Conservation (phyloP, 208 protist species). For the Trypanosoma boissoni region DNA sequence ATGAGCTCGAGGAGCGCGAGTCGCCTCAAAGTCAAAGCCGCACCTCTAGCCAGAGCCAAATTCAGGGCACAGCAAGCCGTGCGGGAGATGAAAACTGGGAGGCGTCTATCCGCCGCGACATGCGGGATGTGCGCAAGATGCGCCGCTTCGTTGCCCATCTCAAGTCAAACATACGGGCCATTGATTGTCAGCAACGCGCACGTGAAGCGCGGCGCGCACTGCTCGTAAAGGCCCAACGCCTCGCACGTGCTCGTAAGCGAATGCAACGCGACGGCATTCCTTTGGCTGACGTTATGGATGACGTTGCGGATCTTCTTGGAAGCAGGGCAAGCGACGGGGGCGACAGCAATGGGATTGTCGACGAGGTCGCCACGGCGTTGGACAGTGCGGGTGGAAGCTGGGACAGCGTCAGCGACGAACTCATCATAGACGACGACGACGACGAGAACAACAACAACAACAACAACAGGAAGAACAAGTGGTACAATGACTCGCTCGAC, state of each 20-base stretch:
- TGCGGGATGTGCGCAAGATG: slow-evolving; percentile 53
- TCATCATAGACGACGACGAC: neutral
- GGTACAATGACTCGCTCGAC: neutral
- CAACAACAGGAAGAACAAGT: neutral
- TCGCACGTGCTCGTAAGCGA: slow-evolving; percentile 34
- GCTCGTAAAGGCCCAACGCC: slow-evolving; percentile 47
- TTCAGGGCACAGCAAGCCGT: neutral
- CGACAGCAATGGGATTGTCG: neutral
- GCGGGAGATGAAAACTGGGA: slow-evolving; percentile 8
- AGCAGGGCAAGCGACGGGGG: neutral
- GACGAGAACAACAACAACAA: neutral
- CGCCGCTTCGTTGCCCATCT: slow-evolving; percentile 56
- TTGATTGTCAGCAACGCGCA: slow-evolving; percentile 53
- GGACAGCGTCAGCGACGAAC: neutral
- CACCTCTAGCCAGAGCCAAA: neutral
- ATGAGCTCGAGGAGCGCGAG: no score
- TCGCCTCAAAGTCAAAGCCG: neutral
- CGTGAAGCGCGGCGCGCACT: slow-evolving; percentile 28
- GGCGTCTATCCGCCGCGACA: slow-evolving; percentile 27
- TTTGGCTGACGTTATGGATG: slow-evolving; percentile 44
- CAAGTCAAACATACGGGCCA: slow-evolving; percentile 33
- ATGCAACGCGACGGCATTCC: slow-evolving; percentile 9
- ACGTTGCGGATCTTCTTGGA: slow-evolving; percentile 30
- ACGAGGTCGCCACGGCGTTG: neutral
- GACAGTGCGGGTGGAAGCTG: neutral